Base-by-base conservation (phyloP, 2,329 filamentous ascomycete genomes). In the Cytospora schulzeri region DNA sequence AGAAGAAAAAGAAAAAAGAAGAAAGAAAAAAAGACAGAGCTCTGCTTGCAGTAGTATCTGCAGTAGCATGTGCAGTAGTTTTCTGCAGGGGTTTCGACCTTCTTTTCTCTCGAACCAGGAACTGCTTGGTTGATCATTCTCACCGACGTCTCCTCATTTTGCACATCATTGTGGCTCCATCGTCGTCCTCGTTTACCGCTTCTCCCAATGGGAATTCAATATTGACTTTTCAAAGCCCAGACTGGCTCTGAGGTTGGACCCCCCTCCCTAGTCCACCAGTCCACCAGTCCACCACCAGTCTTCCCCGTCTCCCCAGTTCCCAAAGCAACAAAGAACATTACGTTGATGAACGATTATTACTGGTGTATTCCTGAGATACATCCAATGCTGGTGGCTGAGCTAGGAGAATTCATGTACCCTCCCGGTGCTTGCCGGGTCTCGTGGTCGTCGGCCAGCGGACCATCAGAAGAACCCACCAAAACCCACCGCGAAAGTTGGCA, bases 371-470 rank as follows among this genome's bases (percentile, higher is more conserved):
- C 56, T 53, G 56, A 41, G 61, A 29, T 66, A 66, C 64, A 60
- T 64, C 61, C 57, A 53, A 24, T 45, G 22, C 38, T 28, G 38
- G 54, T 54, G 48, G 53, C 41, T 41, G 48, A 54, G 22, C 24
- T 52, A 31, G 41, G 65, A 22, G 35, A 57, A 56, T 33, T 41
- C 52, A 62, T 53, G 64, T 66, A 66, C 50, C 31, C 41, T 14
- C 29, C 33, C 31, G 28, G 56, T 59, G 19, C 26, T 41, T 62
- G 51, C 24, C 64, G 48, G 65, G 62, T 58, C 62, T 59, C 54
- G 58, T 50, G 63, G 65, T 60, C 63, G 35, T 33, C 41, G 29
- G 63, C 62, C 65, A 55, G 45, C 50, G 59, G 63, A 65, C 63
- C 59, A 60, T 50, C 31, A 58, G n/a, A 54, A 6, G 41, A 26